Evolutionary conservation across 495 filamentous ascomycete genomes (phyloP).

Genomic region (Cairneyella variabilis): DNA sequence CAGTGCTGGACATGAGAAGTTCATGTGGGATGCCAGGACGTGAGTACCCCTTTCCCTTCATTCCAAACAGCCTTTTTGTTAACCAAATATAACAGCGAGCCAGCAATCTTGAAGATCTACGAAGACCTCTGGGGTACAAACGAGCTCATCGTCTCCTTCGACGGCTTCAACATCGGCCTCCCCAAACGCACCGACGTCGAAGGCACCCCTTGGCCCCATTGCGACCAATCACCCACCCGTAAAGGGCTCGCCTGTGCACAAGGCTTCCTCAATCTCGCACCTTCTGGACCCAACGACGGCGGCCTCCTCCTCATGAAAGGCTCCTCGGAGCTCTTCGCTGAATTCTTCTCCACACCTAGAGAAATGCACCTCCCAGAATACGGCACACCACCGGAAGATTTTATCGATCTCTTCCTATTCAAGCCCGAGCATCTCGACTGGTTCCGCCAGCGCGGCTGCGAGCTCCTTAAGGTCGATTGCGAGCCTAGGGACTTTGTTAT

Average conservation of each 20-base stretch:
- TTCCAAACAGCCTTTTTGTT: neutral
- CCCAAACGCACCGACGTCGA: constrained; percentile 34
- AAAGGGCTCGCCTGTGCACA: constrained; percentile 43
- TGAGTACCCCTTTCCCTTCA: neutral
- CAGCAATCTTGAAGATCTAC: constrained; percentile 38
- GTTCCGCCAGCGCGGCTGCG: constrained; percentile 32
- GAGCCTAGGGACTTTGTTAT: constrained; percentile 39
- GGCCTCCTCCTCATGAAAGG: constrained; percentile 39
- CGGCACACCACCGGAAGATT: neutral
- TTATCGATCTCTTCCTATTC: neutral
- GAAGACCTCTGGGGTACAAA: constrained; percentile 37
- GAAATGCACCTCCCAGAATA: constrained; percentile 5
- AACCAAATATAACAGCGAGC: constrained; percentile 26
- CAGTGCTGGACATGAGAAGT: constrained; percentile 35
- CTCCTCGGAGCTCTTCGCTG: constrained; percentile 34
- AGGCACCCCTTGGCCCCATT: constrained; percentile 42
- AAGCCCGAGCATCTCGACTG: constrained; percentile 30
- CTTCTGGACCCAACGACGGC: constrained; percentile 41
- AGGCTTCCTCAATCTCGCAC: constrained; percentile 41
- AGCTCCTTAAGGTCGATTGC: constrained; percentile 36
- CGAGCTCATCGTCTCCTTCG: constrained; percentile 44
- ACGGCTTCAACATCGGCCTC: constrained; percentile 39
- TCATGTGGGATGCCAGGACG: constrained; percentile 36
- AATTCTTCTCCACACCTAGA: constrained; percentile 29
- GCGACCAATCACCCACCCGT: constrained; percentile 39